Evolutionary conservation across 1,139 yeast species (phyloP).

Genomic region (Sugiyamaella neomexicana): DNA sequence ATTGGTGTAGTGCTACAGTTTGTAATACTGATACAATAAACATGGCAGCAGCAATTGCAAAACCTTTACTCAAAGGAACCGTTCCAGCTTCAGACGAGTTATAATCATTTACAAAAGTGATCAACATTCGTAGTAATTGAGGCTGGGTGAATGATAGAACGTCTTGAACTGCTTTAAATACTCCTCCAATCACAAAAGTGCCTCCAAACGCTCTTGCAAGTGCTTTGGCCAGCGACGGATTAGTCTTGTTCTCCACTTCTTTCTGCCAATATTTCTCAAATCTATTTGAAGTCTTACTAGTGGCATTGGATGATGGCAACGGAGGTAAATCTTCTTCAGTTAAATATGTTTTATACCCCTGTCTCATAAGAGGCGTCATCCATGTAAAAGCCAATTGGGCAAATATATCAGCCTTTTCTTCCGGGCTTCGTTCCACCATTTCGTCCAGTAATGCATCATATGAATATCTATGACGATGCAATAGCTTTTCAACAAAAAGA

Average conservation of each 20-base stretch:
- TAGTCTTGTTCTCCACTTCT: constrained; percentile 44
- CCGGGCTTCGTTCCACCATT: constrained; percentile 51
- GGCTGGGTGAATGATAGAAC: constrained; percentile 85
- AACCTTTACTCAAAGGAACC: constrained; percentile 73
- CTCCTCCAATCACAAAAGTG: constrained; percentile 67
- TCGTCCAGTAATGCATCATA: constrained; percentile 47
- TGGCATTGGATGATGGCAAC: constrained; percentile 64
- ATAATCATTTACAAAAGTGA: constrained; percentile 80
- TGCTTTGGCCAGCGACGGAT: constrained; percentile 69
- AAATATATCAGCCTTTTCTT: constrained; percentile 79
- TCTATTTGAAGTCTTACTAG: constrained; percentile 44
- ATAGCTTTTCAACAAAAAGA: constrained; percentile 56
- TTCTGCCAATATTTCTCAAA: constrained; percentile 65
- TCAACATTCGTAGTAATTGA: constrained; percentile 71
- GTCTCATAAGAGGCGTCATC: constrained; percentile 90
- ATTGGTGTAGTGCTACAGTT: constrained; percentile 86
- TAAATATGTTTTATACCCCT: constrained; percentile 73
- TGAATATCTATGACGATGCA: constrained; percentile 47
- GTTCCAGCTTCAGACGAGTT: constrained; percentile 37
- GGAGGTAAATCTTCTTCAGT: constrained; percentile 79
- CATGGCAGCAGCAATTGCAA: constrained; percentile 81
- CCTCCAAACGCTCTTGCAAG: constrained; percentile 68
- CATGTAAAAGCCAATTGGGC: constrained; percentile 80
- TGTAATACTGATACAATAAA: constrained; percentile 78
- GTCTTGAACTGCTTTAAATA: constrained; percentile 81